Evolutionary conservation across 1,139 yeast genomes (phyloP), one percentile per base, ranked within the genome.

Genomic region (Nadsonia starkeyi-henricii): DNA sequence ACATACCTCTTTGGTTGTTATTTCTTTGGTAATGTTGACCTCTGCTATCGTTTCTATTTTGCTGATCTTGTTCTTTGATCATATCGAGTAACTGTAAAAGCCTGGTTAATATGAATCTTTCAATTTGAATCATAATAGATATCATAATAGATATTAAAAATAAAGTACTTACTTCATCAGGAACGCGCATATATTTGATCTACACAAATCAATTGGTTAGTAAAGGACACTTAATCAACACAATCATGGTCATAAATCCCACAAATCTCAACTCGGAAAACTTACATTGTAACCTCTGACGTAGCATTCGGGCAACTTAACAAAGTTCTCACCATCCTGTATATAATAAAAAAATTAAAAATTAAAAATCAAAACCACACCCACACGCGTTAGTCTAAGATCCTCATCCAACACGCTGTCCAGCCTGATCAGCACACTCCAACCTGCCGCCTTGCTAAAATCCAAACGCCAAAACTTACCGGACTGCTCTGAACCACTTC

Each of bases 401-500:
- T 30, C 17, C 43, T 33, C 47, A 41, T 30, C 28, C 41, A 30
- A 19, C 47, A n/a, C 39, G 33, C 37, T 18, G 47, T 53, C 42
- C 45, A 42, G 45, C 43, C 43, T 23, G 43, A 42, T 9, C 39
- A 42, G 45, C n/a, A 46, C 48, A 37, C 61, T 39, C 55, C 44
- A 47, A 44, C 43, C 49, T 39, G 44, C 21, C 36, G 30, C 44
- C 26, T 43, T 44, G 41, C 44, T 42, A 5, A 36, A 39, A 23
- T 44, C 41, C 28, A 39, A 44, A 26, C 49, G 41, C 15, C 44
- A 43, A 12, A 33, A 50, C 57, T 47, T 53, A 61, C 68, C 5
- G 81, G 71, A 52, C 79, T 78, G 17, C 85, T 78, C 62, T 83
- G 89, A 48, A 81, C 77, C 20, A 84, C 97, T 56, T 88, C 81